phyloP scores from a whole-genome alignment of 2,329 filamentous ascomycete species.

The Lasiodiplodia citricola region DNA sequence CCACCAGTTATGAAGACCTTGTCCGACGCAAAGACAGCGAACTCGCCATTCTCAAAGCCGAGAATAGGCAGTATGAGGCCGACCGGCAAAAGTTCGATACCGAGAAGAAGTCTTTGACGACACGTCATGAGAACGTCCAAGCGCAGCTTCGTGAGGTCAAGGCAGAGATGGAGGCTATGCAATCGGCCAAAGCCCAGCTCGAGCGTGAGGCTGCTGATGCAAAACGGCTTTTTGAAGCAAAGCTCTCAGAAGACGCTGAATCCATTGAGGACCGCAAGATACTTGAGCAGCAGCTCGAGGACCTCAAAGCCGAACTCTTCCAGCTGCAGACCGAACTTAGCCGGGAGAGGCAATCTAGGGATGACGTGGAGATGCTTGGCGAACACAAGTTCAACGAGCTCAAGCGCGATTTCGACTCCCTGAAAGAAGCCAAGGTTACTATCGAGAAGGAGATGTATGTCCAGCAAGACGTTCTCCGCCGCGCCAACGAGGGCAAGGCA shows the following conservation, averaged over 20 bases:
- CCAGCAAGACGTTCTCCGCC: slow-evolving; percentile 87
- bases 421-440: slow-evolving; percentile 94
- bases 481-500: slow-evolving; percentile 80
- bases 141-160: slow-evolving; percentile 81
- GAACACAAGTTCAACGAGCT: slow-evolving; percentile 86
- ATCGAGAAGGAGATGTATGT: slow-evolving; percentile 98
- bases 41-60: slow-evolving; percentile 79
- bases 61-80: slow-evolving; percentile 81
- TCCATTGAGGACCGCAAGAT: slow-evolving; percentile 79
- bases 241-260: slow-evolving; percentile 87
- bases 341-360: slow-evolving; percentile 87
- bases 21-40: slow-evolving; percentile 95
- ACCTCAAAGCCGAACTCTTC: slow-evolving; percentile 85
- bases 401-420: slow-evolving; percentile 80
- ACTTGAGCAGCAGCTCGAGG: slow-evolving; percentile 83
- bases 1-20: slow-evolving; percentile 92
- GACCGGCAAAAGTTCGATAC: slow-evolving; percentile 80
- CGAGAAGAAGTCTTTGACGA: slow-evolving; percentile 72
- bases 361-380: slow-evolving; percentile 88
- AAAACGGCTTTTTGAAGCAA: slow-evolving; percentile 82
- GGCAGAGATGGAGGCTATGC: slow-evolving; percentile 85
- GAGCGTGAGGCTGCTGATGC: slow-evolving; percentile 89
- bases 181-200: slow-evolving; percentile 80
- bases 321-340: slow-evolving; percentile 87
- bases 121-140: slow-evolving; percentile 80